Evolutionary conservation across 805 yeast genomes (phyloP).

Genomic region (Schwanniomyces pseudopolymorphus): DNA sequence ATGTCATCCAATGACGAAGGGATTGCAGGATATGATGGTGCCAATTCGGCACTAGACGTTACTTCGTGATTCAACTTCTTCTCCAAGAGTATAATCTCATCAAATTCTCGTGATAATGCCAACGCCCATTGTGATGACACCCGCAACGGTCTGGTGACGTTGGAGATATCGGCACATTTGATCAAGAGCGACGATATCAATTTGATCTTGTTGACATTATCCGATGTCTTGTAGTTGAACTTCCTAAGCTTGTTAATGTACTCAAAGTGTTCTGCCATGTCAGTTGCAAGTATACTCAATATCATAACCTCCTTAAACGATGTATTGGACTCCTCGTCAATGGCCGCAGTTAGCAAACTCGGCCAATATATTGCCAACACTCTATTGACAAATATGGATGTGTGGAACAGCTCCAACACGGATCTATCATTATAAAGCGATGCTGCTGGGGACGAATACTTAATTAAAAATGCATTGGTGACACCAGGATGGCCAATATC

Average conservation of each 20-base stretch:
- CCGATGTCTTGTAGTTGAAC: conserved; percentile 18
- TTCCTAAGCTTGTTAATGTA: conserved; percentile 57
- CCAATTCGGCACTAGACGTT: conserved; percentile 1
- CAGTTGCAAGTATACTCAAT: conserved; percentile 58
- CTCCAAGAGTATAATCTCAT: conserved; percentile 60
- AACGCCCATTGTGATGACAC: conserved; percentile 86
- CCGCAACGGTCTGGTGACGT: conserved; percentile 77
- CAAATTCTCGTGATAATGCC: conserved; percentile 74
- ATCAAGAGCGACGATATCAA: conserved; percentile 68
- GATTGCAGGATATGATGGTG: conserved; percentile 29
- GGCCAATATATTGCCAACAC: conserved; percentile 39
- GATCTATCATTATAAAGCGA: conserved; percentile 60
- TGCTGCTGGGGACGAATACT: conserved; percentile 63
- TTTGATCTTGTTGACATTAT: conserved; percentile 21
- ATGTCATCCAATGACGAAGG: conserved; percentile 45
- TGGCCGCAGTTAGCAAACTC: conserved; percentile 16
- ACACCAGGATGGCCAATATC: conserved; percentile 97
- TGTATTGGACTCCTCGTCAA: conserved; percentile 11
- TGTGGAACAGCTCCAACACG: conserved; percentile 81
- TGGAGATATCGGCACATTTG: conserved; percentile 95
- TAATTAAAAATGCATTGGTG: conserved; percentile 70
- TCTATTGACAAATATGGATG: conserved; percentile 54
- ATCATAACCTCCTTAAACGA: conserved; percentile 30
- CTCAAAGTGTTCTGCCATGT: conserved; percentile 85
- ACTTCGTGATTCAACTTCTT: conserved; percentile 14